Conservation (phyloP, 352 stramenopile species). For the Phytophthora cryptogea region DNA sequence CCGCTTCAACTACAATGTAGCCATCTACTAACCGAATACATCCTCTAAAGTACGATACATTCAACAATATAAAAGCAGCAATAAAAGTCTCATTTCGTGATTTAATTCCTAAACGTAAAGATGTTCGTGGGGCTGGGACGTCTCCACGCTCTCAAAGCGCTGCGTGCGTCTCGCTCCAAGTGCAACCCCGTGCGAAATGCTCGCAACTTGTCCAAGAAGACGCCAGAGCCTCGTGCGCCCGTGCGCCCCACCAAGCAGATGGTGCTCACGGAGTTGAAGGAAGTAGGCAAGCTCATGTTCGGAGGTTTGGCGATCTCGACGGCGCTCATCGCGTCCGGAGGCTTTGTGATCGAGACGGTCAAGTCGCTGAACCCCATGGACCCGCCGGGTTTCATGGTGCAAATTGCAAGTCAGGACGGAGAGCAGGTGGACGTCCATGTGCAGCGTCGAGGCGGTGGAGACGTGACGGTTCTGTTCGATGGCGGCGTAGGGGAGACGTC, state of each 20-base stretch:
- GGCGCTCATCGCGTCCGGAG: constrained; percentile 51
- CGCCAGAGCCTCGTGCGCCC: constrained; percentile 13
- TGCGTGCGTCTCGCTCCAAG: background rate
- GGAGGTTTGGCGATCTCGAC: constrained; percentile 47
- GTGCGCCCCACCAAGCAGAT: constrained; percentile 46
- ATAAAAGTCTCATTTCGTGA: background rate
- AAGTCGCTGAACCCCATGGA: constrained; percentile 63
- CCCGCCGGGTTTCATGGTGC: constrained; percentile 52
- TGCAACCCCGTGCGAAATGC: background rate
- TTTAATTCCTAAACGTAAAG: background rate
- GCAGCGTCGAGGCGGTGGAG: constrained; percentile 45
- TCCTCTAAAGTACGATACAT: background rate
- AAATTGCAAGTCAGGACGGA: constrained; percentile 47
- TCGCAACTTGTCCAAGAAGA: constrained; percentile 29
- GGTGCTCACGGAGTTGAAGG: constrained; percentile 56
- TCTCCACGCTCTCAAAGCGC: background rate
- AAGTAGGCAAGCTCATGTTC: constrained; percentile 69
- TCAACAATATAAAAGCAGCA: background rate
- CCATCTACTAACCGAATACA: background rate
- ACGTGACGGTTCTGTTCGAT: constrained; percentile 74
- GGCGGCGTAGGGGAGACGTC: constrained; percentile 81
- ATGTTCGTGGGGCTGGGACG: constrained; percentile 32
- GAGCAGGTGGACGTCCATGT: constrained; percentile 52
- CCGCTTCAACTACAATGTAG: background rate
- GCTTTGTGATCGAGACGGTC: constrained; percentile 72